These are phyloP conservation scores for Colletotrichum euphorbiae DNA, from an alignment of 2,329 filamentous ascomycete species.

Conservation along the genomic window DNA sequence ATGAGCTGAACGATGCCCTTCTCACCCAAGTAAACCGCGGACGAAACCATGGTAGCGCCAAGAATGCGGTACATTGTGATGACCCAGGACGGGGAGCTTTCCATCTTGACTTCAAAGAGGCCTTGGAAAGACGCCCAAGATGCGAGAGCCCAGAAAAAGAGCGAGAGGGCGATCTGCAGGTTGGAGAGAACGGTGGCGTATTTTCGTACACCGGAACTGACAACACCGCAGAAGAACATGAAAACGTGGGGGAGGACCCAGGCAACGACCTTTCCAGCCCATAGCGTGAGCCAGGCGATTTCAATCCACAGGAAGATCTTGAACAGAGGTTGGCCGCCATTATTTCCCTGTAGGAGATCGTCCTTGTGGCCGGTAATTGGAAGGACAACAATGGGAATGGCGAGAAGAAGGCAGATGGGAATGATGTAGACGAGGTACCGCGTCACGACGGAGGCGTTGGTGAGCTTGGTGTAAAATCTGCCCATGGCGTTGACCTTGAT, in stretches of 20 bases:
- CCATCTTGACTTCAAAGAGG: constrained; percentile 55
- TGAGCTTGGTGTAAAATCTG: constrained; percentile 71
- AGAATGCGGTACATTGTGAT: constrained; percentile 73
- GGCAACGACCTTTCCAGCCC: constrained; percentile 74
- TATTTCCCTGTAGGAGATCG: constrained; percentile 53
- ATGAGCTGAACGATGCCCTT: constrained; percentile 85
- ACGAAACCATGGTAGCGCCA: constrained; percentile 74
- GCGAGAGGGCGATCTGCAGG: constrained; percentile 73
- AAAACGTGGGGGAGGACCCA: constrained; percentile 71
- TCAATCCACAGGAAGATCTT: constrained; percentile 77
- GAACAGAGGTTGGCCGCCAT: constrained; percentile 63
- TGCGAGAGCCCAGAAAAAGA: constrained; percentile 76
- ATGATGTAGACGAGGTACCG: constrained; percentile 77
- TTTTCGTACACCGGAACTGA: constrained; percentile 77
- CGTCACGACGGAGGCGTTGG: constrained; percentile 72
- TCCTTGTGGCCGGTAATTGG: constrained; percentile 54
- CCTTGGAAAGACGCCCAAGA: constrained; percentile 72
- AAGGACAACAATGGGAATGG: constrained; percentile 70
- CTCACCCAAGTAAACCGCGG: constrained; percentile 79
- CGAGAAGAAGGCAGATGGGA: constrained; percentile 71
- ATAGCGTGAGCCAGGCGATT: constrained; percentile 74
- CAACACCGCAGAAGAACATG: constrained; percentile 76
- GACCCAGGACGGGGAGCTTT: constrained; percentile 62
- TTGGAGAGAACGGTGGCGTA: constrained; percentile 74
- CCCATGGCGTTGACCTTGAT: constrained; percentile 73